phyloP scores from a whole-genome alignment of 495 filamentous ascomycete genomes.

The Poronia punctata region DNA sequence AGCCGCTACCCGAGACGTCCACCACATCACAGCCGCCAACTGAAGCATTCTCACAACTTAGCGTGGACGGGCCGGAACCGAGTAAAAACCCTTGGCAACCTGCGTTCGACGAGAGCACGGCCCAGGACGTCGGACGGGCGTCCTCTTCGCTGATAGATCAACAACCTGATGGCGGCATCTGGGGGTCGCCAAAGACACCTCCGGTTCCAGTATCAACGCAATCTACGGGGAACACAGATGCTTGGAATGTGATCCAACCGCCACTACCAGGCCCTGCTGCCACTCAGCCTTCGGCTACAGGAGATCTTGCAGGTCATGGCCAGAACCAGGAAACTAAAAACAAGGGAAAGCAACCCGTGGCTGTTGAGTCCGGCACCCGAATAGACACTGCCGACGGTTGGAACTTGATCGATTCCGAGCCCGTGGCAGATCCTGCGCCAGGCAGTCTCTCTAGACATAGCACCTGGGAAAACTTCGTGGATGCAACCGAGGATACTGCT shows the following conservation, averaged over 20 bases:
- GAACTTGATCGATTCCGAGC: slow-evolving; percentile 43
- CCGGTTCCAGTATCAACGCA: slow-evolving; percentile 15
- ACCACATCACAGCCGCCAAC: slow-evolving; percentile 11
- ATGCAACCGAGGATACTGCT: slow-evolving; percentile 19
- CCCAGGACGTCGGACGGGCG: slow-evolving; percentile 7
- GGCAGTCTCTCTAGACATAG: slow-evolving; percentile 25
- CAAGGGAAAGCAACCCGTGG: slow-evolving; percentile 27
- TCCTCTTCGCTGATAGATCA: slow-evolving; percentile 21
- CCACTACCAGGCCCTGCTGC: background rate
- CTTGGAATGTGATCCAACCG: too few species aligned
- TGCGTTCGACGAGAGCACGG: slow-evolving; percentile 16
- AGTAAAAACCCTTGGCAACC: slow-evolving; percentile 50
- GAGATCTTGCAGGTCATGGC: slow-evolving; percentile 29
- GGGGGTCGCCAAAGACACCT: too few species aligned
- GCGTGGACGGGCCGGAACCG: slow-evolving; percentile 27
- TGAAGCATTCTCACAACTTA: slow-evolving; percentile 31
- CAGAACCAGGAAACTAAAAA: slow-evolving; percentile 38
- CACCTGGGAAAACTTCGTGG: slow-evolving; percentile 34
- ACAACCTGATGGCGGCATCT: slow-evolving; percentile 25
- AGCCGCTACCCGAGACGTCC: slow-evolving; percentile 10
- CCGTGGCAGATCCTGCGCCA: slow-evolving; percentile 18
- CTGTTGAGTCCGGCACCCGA: slow-evolving; percentile 14
- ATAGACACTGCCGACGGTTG: slow-evolving; percentile 34
- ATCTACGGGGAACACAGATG: background rate
- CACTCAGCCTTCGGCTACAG: background rate